phyloP scores from a whole-genome alignment of 768 basidiomycete genomes.

The Termitomyces sp. region DNA sequence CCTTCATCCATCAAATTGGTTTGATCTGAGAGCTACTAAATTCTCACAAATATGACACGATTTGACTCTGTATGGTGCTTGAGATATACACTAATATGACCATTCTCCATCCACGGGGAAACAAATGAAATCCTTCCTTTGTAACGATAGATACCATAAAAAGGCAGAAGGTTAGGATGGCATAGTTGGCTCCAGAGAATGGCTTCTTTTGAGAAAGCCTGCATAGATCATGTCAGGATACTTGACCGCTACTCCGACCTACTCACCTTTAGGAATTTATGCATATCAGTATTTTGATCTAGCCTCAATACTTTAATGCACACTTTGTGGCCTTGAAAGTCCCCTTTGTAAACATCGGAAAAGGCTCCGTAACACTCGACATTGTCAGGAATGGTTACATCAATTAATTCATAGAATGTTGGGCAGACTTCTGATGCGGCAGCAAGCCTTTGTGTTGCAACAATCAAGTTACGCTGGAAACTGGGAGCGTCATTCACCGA shows the following conservation, averaged over 20 bases:
- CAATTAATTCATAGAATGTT: neutral
- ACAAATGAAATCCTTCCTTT: neutral
- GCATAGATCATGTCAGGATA: too few relatives aligned
- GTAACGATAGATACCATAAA: neutral
- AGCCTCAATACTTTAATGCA: neutral
- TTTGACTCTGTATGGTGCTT: neutral
- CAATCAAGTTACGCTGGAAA: neutral
- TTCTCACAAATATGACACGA: neutral
- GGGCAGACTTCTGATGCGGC: neutral
- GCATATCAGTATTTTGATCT: neutral
- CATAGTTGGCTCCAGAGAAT: neutral
- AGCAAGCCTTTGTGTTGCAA: neutral
- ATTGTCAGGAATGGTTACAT: neutral
- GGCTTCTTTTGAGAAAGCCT: conserved; percentile 1
- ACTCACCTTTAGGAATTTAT: neutral
- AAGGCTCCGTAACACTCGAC: neutral
- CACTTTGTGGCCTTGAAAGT: neutral
- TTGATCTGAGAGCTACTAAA: neutral
- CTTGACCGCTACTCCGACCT: too few relatives aligned
- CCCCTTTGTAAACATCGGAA: neutral
- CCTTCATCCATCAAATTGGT: neutral
- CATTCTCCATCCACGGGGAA: conserved; percentile 2
- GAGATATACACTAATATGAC: neutral
- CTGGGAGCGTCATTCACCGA: neutral
- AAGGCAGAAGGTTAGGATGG: neutral